Evolutionary conservation across 2,329 filamentous ascomycete genomes (phyloP), one percentile per base, ranked within the genome.

Genomic region (Sporothrix inflata): DNA sequence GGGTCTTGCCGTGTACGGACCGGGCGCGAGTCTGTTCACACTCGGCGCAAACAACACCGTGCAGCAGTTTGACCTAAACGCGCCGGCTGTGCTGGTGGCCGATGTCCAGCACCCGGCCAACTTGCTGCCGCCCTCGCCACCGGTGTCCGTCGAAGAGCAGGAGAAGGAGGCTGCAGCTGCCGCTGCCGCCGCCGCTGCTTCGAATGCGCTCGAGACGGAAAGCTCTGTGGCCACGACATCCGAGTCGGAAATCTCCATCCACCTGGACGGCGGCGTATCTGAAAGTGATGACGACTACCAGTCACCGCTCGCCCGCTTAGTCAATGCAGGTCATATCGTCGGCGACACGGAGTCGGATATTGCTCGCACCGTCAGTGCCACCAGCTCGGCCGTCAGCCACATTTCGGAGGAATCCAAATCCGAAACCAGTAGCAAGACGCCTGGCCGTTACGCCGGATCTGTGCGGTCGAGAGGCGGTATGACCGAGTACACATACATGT

Each of bases 21-120:
- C 94, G 0, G 94, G 92, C 7, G 95, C 95, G n/a, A 92, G 89
- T 7, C 86, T 99, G 30, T 99, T 99, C 82, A 98, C 95, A 0
- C 84, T 98, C 21, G 94, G 94, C 1, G 90, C 91, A 53, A 94
- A 95, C 76, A 91, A 95, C 78, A 96, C 93, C 3, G 91, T 97
- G 2, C 95, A 98, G 80, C 96, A 99, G 80, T 98, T 97, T 79
- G 94, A 98, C 79, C 86, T 98, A 57, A 97, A 97, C 77, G 93
- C 92, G 9, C 90, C 91, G 8, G 88, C 92, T 14, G 84, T 90
- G 79, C 89, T 98, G 84, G 92, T 98, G 38, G 91, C 91, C 74
- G 94, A 94, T 79, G 91, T 96, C 14, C 94, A 97, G 77, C 94
- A 98, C 80, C 88, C 91, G 42, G 93, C 94, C 27, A 90, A 92